Evolutionary conservation across 768 basidiomycete genomes (phyloP), one percentile per base, ranked within the genome.

Genomic region (Brasilioporus rufonigricans): DNA sequence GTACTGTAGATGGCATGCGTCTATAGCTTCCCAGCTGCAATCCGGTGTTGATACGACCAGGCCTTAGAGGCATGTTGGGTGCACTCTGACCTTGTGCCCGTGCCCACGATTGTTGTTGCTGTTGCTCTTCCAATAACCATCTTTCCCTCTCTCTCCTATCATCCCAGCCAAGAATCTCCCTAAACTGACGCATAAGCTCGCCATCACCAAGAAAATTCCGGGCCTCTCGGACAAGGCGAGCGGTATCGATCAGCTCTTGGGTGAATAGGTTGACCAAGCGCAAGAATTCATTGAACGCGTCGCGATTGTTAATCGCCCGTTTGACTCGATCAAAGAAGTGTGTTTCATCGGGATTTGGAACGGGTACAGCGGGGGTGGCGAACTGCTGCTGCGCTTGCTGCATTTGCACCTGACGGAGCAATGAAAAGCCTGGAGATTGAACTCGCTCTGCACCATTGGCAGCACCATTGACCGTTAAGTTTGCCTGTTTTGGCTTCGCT

Each of bases 201-300:
- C 82, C 80, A 7, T 93, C 88, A 0, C 83, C 83, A 71, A 85
- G 75, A 68, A 91, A 98, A 55, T 85, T 80, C 23, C 83, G 77
- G 32, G 85, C 85, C 62, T 95, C 89, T 59, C 89, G 85, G 45
- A 98, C 80, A 10, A 98, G 80, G 16, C 87, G 84, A 24, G 85
- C 82, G 2, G 86, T 83, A 63, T 98, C 94, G 62, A 99, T 96
- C 65, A 91, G 85, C 56, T 94, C 92, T 66, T 96, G 93, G 2
- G 92, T 90, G 66, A 94, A 99, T 2, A 99, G 79, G 70, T 98
- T 98, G 61, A 98, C 82, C 43, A 98, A 76, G 67, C 94, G 97
- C 57, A 99, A 75, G 73, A 99, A 98, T 71, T 98, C 97, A 69
- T 94, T 92, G 72, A 89, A 92, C 1, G 85, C 83, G 45, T 91